Percentiles rank a stretch among this genome's conserved stretches.
phyloP scores from a whole-genome alignment of 129 eudicot genomes.

The Flaveria ramosissima region DNA sequence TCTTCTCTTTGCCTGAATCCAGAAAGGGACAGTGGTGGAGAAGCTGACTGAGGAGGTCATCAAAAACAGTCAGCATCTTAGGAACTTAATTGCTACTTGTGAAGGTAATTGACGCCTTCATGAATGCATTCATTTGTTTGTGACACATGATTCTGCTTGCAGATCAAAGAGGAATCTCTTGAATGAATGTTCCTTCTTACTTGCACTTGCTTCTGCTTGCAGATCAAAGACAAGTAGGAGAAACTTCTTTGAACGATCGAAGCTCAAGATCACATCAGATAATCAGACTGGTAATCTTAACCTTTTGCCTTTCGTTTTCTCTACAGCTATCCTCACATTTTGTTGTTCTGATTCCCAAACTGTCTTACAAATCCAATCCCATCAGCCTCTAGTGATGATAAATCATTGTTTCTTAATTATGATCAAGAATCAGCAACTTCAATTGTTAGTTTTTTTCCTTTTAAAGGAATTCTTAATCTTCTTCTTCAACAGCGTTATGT shows the following conservation, averaged over 20 bases:
- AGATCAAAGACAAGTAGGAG: constrained; percentile 99
- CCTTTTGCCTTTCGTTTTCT: constrained; percentile 2
- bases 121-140: too few relatives aligned
- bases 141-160: background rate
- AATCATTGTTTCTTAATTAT: background rate
- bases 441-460: background rate
- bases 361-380: background rate
- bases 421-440: constrained; percentile 15
- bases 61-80: constrained; percentile 67
- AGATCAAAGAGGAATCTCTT: background rate
- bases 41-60: constrained; percentile 82
- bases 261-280: constrained; percentile 99
- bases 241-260: constrained; percentile 86
- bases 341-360: constrained; percentile 8
- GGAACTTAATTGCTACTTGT: constrained; percentile 74
- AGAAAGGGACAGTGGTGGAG: constrained; percentile 94
- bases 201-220: constrained; percentile 33
- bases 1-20: constrained; percentile 29
- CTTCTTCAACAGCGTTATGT: constrained; percentile 15
- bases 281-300: constrained; percentile 69
- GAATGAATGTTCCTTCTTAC: background rate
- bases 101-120: constrained; percentile 59
- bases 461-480: background rate
- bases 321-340: background rate
- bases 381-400: constrained; percentile 16